Percentiles rank a stretch among this genome's conserved stretches.
Evolutionary conservation across 202 grass and related monocot genomes (phyloP).

Genomic region (Carex arenaria): DNA sequence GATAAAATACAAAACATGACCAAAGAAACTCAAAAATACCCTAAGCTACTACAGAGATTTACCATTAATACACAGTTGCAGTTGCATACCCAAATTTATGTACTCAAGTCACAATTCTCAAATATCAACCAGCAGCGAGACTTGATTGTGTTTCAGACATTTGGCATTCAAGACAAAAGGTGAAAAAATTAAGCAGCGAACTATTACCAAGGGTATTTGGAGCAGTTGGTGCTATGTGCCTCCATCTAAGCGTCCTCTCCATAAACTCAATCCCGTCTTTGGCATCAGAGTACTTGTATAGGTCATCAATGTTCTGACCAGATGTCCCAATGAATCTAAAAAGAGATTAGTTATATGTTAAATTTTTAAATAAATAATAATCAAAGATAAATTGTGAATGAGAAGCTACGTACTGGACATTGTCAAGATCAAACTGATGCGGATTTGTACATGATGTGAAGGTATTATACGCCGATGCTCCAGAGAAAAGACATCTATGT

Average conservation of each 20-base stretch:
- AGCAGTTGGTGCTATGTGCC: conserved; percentile 89
- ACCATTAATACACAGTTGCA: no score
- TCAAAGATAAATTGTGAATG: not conserved
- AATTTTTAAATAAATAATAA: conserved; percentile 9
- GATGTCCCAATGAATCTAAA: conserved; percentile 90
- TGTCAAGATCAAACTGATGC: conserved; percentile 87
- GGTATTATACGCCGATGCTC: conserved; percentile 87
- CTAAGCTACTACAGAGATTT: not conserved
- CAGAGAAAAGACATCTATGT: conserved; percentile 88
- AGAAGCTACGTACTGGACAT: conserved; percentile 52
- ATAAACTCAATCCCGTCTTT: conserved; percentile 80
- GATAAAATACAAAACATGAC: not conserved
- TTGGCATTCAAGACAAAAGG: not conserved
- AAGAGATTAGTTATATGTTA: conserved; percentile 18
- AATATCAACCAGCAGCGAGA: not conserved
- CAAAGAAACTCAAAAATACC: not conserved
- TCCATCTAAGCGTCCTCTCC: conserved; percentile 91
- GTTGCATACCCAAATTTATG: not conserved
- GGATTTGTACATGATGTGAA: conserved; percentile 89
- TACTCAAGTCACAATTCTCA: not conserved
- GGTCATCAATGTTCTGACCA: conserved; percentile 92
- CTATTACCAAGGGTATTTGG: conserved; percentile 86
- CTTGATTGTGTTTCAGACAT: not conserved
- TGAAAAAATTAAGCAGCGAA: not conserved
- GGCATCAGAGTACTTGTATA: conserved; percentile 78